A percentile compares a stretch with the other conserved stretches of the same genome.
These are phyloP conservation scores for Asterophora lycoperdoides DNA, from an alignment of 768 basidiomycete species.

Conservation along the genomic window DNA sequence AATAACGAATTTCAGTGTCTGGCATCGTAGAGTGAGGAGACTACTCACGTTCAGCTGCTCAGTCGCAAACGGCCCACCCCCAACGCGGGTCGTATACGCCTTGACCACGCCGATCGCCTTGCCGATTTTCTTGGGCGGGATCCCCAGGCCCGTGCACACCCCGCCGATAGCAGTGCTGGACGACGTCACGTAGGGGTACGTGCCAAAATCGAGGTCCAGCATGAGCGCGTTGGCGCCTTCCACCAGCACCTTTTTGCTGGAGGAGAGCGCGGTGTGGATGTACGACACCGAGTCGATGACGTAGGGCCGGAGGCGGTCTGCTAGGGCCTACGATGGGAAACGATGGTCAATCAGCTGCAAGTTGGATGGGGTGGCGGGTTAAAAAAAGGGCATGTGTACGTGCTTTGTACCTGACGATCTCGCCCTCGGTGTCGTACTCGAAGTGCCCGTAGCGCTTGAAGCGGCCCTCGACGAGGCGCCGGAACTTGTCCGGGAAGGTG, in stretches of 20 bases:
- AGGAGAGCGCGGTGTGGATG: slow-evolving; percentile 73
- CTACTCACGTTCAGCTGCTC: slow-evolving; percentile 81
- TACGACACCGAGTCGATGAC: slow-evolving; percentile 87
- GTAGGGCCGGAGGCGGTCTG: slow-evolving; percentile 79
- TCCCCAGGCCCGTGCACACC: slow-evolving; percentile 95
- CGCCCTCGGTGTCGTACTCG: slow-evolving; percentile 97
- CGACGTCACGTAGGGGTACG: slow-evolving; percentile 96
- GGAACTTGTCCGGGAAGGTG: slow-evolving; percentile 86
- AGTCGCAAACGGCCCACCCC: slow-evolving; percentile 97
- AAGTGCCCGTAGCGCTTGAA: slow-evolving; percentile 98
- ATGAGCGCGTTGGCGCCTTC: slow-evolving; percentile 98
- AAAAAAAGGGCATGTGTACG: slow-evolving; percentile 8
- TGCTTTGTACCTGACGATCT: slow-evolving; percentile 91
- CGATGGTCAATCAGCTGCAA: neutral
- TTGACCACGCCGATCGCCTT: slow-evolving; percentile 91
- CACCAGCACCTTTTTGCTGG: slow-evolving; percentile 80
- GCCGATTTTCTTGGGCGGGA: slow-evolving; percentile 88
- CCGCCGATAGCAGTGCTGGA: slow-evolving; percentile 93
- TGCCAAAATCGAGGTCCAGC: slow-evolving; percentile 98
- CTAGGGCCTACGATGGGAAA: slow-evolving; percentile 53
- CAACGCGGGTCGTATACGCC: slow-evolving; percentile 97
- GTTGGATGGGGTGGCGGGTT: neutral
- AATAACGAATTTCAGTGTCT: too few relatives aligned
- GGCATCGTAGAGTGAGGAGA: neutral
- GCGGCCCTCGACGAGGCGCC: slow-evolving; percentile 91